phyloP scores from a whole-genome alignment of 2,329 filamentous ascomycete genomes.

The Fusarium nygamai region DNA sequence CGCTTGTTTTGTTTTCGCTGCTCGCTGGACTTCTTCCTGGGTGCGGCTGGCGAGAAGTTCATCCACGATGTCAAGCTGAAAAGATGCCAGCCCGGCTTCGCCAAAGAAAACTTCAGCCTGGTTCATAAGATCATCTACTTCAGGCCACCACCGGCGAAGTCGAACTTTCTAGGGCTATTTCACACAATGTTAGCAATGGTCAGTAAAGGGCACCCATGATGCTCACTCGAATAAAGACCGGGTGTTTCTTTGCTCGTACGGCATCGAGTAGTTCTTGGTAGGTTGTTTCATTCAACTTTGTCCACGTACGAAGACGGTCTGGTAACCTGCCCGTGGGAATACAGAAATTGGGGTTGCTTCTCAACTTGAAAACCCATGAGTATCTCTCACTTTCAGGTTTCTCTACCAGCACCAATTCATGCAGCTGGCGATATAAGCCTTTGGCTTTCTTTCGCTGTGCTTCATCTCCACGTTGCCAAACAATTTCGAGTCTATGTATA shows the following conservation, averaged over 20 bases:
- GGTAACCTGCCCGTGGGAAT: constrained; percentile 25
- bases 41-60: constrained; percentile 23
- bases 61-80: constrained; percentile 36
- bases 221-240: constrained; percentile 37
- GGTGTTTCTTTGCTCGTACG: constrained; percentile 15
- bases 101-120: neutral
- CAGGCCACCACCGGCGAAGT: constrained; percentile 33
- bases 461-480: neutral
- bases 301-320: constrained; percentile 20
- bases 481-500: constrained; percentile 8
- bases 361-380: constrained; percentile 32
- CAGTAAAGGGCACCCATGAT: neutral
- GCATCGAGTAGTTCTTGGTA: constrained; percentile 19
- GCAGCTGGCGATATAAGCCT: neutral
- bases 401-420: neutral
- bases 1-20: neutral
- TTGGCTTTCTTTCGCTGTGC: constrained; percentile 11
- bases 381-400: constrained; percentile 5
- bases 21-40: constrained; percentile 18
- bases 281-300: constrained; percentile 5
- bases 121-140: constrained; percentile 19
- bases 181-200: neutral
- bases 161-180: constrained; percentile 39
- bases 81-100: constrained; percentile 19
- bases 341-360: constrained; percentile 5